These are phyloP conservation scores for Euphorbia corollata DNA, from an alignment of 441 rosid species.

Conservation along the genomic window DNA sequence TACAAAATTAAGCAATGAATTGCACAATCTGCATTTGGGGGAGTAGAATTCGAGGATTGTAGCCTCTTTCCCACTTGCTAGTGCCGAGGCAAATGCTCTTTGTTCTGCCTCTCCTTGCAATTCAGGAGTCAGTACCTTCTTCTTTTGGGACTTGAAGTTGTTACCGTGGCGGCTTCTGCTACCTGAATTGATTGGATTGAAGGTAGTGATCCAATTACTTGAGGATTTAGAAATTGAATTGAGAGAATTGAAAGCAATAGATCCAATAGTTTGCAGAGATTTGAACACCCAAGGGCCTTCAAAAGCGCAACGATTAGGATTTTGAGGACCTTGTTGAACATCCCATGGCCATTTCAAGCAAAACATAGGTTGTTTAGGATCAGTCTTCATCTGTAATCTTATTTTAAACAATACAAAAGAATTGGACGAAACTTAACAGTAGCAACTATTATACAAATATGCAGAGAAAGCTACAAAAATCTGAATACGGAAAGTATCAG, in stretches of 20 bases:
- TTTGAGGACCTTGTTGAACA: slow-evolving; percentile 29
- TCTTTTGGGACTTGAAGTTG: slow-evolving; percentile 21
- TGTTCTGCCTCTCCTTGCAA: slow-evolving; percentile 92
- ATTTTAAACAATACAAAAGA: not conserved
- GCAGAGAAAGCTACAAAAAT: not conserved
- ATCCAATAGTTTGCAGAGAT: slow-evolving; percentile 59
- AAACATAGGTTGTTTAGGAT: slow-evolving; percentile 37
- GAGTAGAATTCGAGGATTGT: slow-evolving; percentile 84
- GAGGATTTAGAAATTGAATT: slow-evolving; percentile 35
- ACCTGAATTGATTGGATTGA: slow-evolving; percentile 23
- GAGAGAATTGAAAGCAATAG: slow-evolving; percentile 51
- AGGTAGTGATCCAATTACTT: slow-evolving; percentile 26
- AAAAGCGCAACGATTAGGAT: slow-evolving; percentile 38
- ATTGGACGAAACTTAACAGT: not conserved
- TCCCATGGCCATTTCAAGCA: slow-evolving; percentile 90
- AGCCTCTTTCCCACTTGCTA: slow-evolving; percentile 68
- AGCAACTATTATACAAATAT: not conserved
- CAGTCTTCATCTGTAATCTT: slow-evolving; percentile 23
- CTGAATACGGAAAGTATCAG: too few species aligned
- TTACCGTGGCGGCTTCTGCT: slow-evolving; percentile 17
- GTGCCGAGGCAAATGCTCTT: slow-evolving; percentile 69
- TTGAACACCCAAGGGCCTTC: slow-evolving; percentile 72
- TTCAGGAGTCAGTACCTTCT: slow-evolving; percentile 34
- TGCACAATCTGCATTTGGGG: slow-evolving; percentile 76
- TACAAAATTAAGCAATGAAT: slow-evolving; percentile 59